Percentiles rank a stretch among this genome's conserved stretches.
Conservation (phyloP, 352 stramenopile species). For the Elongisporangium anandrum region DNA sequence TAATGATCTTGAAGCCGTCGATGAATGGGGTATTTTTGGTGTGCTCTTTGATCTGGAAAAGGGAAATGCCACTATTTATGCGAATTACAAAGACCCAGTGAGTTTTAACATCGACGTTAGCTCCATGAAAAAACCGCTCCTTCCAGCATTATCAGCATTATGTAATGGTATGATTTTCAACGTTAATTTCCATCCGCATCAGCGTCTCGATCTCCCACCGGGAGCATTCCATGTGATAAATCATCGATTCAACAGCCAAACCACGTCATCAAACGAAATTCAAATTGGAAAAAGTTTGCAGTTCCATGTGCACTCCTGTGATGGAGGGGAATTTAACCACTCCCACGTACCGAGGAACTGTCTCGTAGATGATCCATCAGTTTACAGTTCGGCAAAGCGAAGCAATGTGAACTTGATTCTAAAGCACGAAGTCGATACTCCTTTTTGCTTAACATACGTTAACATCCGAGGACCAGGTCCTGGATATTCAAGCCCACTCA, state of each 20-base stretch:
- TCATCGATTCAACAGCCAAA: constrained; percentile 35
- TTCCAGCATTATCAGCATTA: constrained; percentile 52
- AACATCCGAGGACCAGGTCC: constrained; percentile 65
- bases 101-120: constrained; percentile 25
- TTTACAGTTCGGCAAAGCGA: constrained; percentile 76
- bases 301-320: constrained; percentile 59
- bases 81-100: constrained; percentile 37
- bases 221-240: constrained; percentile 25
- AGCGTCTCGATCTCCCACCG: constrained; percentile 46
- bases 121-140: constrained; percentile 28
- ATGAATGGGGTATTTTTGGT: constrained; percentile 43
- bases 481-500: constrained; percentile 75
- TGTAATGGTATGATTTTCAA: constrained; percentile 71
- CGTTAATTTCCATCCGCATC: constrained; percentile 60
- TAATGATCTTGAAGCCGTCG: constrained; percentile 27
- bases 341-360: constrained; percentile 66
- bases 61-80: constrained; percentile 45
- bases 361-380: constrained; percentile 69
- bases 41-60: constrained; percentile 79
- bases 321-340: constrained; percentile 79
- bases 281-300: constrained; percentile 71
- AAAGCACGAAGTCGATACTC: constrained; percentile 74
- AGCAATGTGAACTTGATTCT: constrained; percentile 78
- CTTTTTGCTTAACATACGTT: constrained; percentile 76
- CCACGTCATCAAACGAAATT: constrained; percentile 48